Conservation (phyloP, 2,329 filamentous ascomycete genomes). For the Domatiomyces globalis region DNA sequence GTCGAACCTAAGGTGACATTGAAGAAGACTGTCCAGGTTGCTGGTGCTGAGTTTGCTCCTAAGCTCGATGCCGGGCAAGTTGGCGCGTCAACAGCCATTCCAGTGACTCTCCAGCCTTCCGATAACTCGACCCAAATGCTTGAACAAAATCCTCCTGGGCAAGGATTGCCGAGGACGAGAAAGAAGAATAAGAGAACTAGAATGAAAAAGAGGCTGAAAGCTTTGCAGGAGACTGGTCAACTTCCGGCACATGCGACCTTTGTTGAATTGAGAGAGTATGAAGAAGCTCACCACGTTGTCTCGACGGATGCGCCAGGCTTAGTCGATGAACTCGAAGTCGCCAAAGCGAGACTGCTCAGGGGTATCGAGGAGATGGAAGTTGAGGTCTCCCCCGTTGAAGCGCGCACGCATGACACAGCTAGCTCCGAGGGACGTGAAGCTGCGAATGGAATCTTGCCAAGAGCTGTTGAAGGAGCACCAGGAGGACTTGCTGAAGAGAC, state of each 20-base stretch:
- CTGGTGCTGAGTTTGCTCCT: not conserved
- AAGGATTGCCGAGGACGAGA: conserved; percentile 39
- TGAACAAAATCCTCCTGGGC: conserved; percentile 27
- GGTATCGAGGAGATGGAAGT: not conserved
- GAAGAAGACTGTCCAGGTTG: not conserved
- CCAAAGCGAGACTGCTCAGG: not conserved
- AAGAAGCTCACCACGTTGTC: not conserved
- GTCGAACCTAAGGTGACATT: conserved; percentile 25
- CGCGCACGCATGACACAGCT: not conserved
- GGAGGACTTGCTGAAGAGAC: not conserved
- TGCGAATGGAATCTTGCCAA: not conserved
- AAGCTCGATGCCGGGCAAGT: not conserved
- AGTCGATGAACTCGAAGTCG: not conserved
- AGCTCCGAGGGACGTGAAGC: not conserved
- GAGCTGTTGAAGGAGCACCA: not conserved
- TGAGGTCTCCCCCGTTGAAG: not conserved
- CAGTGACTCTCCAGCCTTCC: conserved; percentile 1
- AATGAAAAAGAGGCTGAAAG: conserved; percentile 34
- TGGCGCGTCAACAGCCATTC: not conserved
- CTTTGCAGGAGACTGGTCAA: conserved; percentile 40
- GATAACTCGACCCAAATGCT: conserved; percentile 6
- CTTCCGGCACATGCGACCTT: conserved; percentile 39
- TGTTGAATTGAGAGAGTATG: conserved; percentile 31
- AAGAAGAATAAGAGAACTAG: conserved; percentile 42
- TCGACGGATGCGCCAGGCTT: not conserved